Conservation (phyloP, 345 rosid genomes). For the Populus euphratica region DNA sequence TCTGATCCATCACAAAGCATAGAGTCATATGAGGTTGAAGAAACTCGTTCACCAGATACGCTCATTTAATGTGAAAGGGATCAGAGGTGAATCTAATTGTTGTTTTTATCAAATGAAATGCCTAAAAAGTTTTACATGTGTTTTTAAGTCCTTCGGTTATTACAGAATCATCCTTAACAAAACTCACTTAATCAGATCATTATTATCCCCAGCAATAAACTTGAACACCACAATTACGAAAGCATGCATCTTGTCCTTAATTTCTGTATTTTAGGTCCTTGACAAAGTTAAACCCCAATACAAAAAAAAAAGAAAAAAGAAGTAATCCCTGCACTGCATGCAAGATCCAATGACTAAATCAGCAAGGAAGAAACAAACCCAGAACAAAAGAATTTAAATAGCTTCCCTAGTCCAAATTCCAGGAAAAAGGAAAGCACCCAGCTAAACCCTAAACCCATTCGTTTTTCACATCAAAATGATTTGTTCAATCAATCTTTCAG, state of each 20-base stretch:
- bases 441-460: conserved; percentile 7
- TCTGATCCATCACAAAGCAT: conserved; percentile 25
- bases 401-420: background rate
- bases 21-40: conserved; percentile 1
- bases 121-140: too few relatives aligned
- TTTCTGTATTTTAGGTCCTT: background rate
- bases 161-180: background rate
- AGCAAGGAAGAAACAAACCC: background rate
- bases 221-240: background rate
- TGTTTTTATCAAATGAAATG: background rate
- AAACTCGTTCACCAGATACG: background rate
- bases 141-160: too few relatives aligned
- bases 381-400: background rate
- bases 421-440: background rate
- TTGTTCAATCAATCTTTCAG: background rate
- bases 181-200: background rate
- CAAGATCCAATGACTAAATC: background rate
- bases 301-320: background rate
- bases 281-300: background rate
- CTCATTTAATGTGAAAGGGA: background rate
- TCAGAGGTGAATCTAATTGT: background rate
- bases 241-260: background rate
- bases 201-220: background rate
- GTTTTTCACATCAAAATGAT: background rate
- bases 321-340: background rate